Percentiles rank a stretch among this genome's conserved stretches.
These are phyloP conservation scores for Prunus yedoensis DNA, from an alignment of 331 rosid genomes.

Conservation along the genomic window DNA sequence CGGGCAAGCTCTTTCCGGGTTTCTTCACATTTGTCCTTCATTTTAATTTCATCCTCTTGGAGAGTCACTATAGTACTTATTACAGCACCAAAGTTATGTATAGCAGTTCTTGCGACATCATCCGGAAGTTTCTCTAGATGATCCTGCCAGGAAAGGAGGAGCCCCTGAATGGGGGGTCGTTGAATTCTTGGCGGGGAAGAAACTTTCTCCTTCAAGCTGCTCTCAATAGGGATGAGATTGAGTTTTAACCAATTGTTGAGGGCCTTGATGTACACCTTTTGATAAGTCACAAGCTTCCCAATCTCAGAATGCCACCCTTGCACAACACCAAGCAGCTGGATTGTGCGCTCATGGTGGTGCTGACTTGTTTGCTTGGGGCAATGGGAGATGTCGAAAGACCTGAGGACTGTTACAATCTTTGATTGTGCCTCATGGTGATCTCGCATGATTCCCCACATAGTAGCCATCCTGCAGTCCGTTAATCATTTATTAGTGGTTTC, in stretches of 20 bases:
- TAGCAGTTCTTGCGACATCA: slow-evolving; percentile 65
- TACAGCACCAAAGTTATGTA: slow-evolving; percentile 61
- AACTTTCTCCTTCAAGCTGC: slow-evolving; percentile 86
- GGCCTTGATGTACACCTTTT: slow-evolving; percentile 68
- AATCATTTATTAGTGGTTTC: slow-evolving; percentile 9
- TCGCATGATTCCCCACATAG: slow-evolving; percentile 73
- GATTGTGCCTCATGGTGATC: slow-evolving; percentile 48
- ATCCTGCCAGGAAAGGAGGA: slow-evolving; percentile 76
- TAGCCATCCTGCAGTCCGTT: slow-evolving; percentile 67
- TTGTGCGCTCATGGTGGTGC: slow-evolving; percentile 77
- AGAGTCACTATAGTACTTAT: slow-evolving; percentile 49
- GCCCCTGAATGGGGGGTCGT: slow-evolving; percentile 62
- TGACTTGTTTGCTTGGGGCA: slow-evolving; percentile 82
- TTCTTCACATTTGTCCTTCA: slow-evolving; percentile 73
- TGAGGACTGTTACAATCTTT: slow-evolving; percentile 34
- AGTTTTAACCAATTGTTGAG: slow-evolving; percentile 74
- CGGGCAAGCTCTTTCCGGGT: slow-evolving; percentile 71
- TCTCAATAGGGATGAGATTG: slow-evolving; percentile 88
- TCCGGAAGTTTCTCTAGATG: slow-evolving; percentile 81
- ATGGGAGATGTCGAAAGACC: slow-evolving; percentile 56
- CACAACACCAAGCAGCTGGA: slow-evolving; percentile 64
- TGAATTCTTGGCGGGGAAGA: slow-evolving; percentile 84
- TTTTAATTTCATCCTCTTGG: slow-evolving; percentile 66
- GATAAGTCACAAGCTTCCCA: slow-evolving; percentile 58
- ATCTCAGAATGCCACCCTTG: slow-evolving; percentile 73